Evolutionary conservation across 352 stramenopile species (phyloP), one percentile per base, ranked within the genome.

Genomic region (Globisporangium nunn): DNA sequence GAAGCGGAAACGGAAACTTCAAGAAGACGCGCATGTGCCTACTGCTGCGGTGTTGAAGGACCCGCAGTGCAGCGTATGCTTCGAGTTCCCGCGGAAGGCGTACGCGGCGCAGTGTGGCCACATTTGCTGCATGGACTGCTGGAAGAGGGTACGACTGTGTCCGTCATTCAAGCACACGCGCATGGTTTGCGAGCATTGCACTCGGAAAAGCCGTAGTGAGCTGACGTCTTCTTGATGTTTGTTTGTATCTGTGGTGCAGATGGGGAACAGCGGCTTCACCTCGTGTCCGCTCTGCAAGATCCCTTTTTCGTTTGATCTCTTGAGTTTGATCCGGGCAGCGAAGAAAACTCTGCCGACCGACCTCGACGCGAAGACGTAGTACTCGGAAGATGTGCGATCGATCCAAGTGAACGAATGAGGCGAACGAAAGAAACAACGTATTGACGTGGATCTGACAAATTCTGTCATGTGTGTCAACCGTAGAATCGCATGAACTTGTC

Each of bases 61-160:
- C 33, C 85, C 85, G 3, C 85, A 94, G 64, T 94, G 85, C 49
- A 74, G 85, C 39, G 84, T 94, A 29, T 94, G 85, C 64, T 93
- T 89, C 58, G 82, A 94, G 44, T 85, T 93, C 35, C 75, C 78
- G 0, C 75, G 66, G 4, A 91, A 90, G 60, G 81, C 85, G 8
- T 90, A 75, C 62, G 85, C 85, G 15, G 81, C 85, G 1, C 73
- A 79, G 30, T 94, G 85, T 35, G 85, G 85, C 5, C 85, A 94
- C 58, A 89, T 94, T 63, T 94, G 85, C 61, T 94, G 85, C 61
- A 70, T 85, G 35, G 52, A 58, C 6, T 94, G 85, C 56, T 94
- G 85, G 85, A 83, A 90, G 76, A 91, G 89, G 81, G 81, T 93
- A 64, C 37, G 37, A 15, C 17, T 43, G 37, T 12, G 37, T 43